Conservation (phyloP, 75 land plant species). For the Pinus albicaulis region DNA sequence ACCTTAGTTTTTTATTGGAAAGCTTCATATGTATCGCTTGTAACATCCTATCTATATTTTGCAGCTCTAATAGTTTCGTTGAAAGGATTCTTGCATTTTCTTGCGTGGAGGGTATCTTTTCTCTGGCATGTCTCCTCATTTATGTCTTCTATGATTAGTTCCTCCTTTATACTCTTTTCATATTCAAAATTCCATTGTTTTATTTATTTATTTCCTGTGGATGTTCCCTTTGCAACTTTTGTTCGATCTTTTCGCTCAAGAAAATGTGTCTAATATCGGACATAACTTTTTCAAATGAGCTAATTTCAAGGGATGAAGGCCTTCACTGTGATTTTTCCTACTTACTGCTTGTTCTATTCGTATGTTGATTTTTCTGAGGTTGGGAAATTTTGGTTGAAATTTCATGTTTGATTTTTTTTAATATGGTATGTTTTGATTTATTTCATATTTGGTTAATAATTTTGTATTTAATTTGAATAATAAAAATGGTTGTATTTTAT, state of each 20-base stretch:
- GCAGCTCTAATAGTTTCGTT: conserved; percentile 54
- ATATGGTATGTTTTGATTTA: background rate
- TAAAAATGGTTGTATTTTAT: too few relatives aligned
- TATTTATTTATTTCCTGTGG: background rate
- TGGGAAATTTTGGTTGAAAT: background rate
- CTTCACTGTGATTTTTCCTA: conserved; percentile 75
- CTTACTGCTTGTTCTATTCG: conserved; percentile 66
- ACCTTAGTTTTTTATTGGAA: too few relatives aligned
- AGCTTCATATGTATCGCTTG: background rate
- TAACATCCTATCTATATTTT: background rate
- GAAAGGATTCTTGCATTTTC: conserved; percentile 82
- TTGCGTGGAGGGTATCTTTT: conserved; percentile 90
- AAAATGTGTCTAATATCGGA: conserved; percentile 71
- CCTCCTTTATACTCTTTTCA: background rate
- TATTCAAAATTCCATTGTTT: background rate
- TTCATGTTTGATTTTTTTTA: conserved; percentile 12
- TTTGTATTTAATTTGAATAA: too few relatives aligned
- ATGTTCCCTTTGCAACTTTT: conserved; percentile 28
- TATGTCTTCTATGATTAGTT: background rate
- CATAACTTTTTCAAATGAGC: conserved; percentile 61
- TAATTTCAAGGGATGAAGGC: conserved; percentile 71
- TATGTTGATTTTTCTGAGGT: conserved; percentile 5
- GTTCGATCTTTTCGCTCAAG: conserved; percentile 78
- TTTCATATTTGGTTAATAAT: too few relatives aligned
- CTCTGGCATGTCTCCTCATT: conserved; percentile 52